Base-by-base conservation (phyloP, 495 filamentous ascomycete species). In the Aspergillus affinis region DNA sequence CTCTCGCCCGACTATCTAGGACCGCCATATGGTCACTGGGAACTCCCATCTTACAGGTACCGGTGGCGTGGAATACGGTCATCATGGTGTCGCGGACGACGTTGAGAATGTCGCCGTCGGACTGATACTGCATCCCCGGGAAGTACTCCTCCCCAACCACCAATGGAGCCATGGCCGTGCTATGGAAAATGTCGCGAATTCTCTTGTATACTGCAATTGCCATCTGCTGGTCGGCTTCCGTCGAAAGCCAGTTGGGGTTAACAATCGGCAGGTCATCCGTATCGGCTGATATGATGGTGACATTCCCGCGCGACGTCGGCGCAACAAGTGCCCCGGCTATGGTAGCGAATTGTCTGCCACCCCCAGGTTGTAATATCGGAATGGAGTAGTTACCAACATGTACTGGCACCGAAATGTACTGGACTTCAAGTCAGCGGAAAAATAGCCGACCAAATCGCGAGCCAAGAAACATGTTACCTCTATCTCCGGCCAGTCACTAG, bases 401-500 rank as follows among this genome's bases (percentile, higher is more conserved):
- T 4, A 70, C 75, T 20, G 74, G 73, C 17, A 62, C 64, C 0
- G 75, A 71, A 20, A 75, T 59, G 52, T 72, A 78, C 64, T 74
- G 57, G 1, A 29, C 2, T 3, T 29, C 30, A 20, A 56, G 9
- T 30, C 15, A 49, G 26, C 27, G 7, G 15, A n/a, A 32, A 23
- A 13, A 27, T 55, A 15, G 15, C 36, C 9, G 29, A 32, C 12
- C 19, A 7, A 48, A 32, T 4, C 30, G n/a, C 12, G 23, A 12
- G 9, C 46, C 8, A 15, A 41, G 15, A 26, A 17, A 2, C 17
- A 15, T 32, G 57, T 51, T 61, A 73, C 72, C 67, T 85, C 81
- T n/a, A 84, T 60, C 21, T 86, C 82, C 0, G 84, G 85, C 84
- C 84, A 88, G 62, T 87, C 84, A 0, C 55, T 12, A 0, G 83